Base-by-base conservation (phyloP, 495 filamentous ascomycete genomes). In the Daldinia vernicosa region DNA sequence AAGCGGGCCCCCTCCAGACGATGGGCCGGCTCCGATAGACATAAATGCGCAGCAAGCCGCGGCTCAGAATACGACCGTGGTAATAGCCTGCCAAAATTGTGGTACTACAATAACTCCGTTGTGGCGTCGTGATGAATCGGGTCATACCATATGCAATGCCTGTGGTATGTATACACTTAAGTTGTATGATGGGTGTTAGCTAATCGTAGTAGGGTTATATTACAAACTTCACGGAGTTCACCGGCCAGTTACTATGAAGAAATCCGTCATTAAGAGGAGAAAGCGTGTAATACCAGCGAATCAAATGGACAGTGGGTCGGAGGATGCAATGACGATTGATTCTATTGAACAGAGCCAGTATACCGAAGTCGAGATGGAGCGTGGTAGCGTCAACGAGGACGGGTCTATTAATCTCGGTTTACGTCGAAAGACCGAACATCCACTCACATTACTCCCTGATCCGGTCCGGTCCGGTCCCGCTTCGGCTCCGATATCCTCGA, bases 101-200 rank as follows among this genome's bases (percentile, higher is more conserved):
- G 93, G 91, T 17, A 99, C 96, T 40, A 98, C 95, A 1, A 93
- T 98, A 66, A 99, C 95, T 28, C 95, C 95, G 12, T 83, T 99
- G 28, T 99, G 95, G 95, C 86, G 95, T 74, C 89, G 95, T 70
- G 95, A 98, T 77, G 95, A 97, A 79, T 89, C 89, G 71, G 96
- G 96, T 14, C 93, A 98, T 83, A 97, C 94, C 4, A 98, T 99
- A 67, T 99, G 95, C 83, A 99, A 99, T 82, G 95, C 95, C 59
- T 99, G 95, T 80, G 95, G 95, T 97, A 87, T 75, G 93, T 85
- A 68, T 50, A 50, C 26, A 3, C 63, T 43, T n/a, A 12, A 58
- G 15, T 43, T 47, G 35, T 22, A 30, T 22, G 22, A 30, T 47
- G 19, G 7, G 67, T 43, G 28, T 58, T 35, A 19, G 57, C 75